Evolutionary conservation across 305 asterid species (phyloP).

Genomic region (Euphrasia arctica): DNA sequence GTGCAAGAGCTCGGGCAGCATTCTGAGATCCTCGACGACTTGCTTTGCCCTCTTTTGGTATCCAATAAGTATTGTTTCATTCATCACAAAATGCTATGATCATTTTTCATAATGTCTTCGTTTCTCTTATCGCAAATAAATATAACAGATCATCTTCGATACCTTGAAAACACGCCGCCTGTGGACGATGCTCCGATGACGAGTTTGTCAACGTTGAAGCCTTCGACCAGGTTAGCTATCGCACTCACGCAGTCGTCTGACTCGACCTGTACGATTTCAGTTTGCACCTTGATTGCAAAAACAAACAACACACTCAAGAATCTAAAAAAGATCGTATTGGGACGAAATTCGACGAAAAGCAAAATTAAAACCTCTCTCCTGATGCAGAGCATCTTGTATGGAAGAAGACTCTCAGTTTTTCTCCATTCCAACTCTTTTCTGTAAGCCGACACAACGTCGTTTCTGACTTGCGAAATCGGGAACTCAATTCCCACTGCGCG

Average conservation of each 20-base stretch:
- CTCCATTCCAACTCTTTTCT: too few species aligned
- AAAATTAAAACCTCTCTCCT: too few species aligned
- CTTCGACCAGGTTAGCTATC: constrained; percentile 25
- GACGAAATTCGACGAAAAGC: too few species aligned
- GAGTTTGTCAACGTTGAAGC: constrained; percentile 22
- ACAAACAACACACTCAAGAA: constrained; percentile 11
- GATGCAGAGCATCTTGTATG: too few species aligned
- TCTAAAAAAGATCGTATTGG: not conserved
- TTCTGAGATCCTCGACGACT: constrained; percentile 29
- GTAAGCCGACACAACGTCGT: too few species aligned
- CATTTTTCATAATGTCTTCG: not conserved
- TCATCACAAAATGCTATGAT: constrained; percentile 1
- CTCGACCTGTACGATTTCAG: constrained; percentile 25
- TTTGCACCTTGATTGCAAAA: constrained; percentile 28
- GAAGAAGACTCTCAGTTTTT: too few species aligned
- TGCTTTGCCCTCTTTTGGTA: constrained; percentile 19
- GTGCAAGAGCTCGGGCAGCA: constrained; percentile 32
- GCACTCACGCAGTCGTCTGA: constrained; percentile 24
- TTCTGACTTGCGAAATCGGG: too few species aligned
- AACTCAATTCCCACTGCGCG: too few species aligned
- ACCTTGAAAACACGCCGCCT: constrained; percentile 36
- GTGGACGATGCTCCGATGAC: constrained; percentile 32
- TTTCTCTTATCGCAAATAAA: too few species aligned
- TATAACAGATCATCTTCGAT: not conserved
- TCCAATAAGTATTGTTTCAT: too few species aligned